A percentile compares a stretch with the other conserved stretches of the same genome.
Evolutionary conservation across 2,329 filamentous ascomycete genomes (phyloP).

Genomic region (Trichoderma oligosporum): DNA sequence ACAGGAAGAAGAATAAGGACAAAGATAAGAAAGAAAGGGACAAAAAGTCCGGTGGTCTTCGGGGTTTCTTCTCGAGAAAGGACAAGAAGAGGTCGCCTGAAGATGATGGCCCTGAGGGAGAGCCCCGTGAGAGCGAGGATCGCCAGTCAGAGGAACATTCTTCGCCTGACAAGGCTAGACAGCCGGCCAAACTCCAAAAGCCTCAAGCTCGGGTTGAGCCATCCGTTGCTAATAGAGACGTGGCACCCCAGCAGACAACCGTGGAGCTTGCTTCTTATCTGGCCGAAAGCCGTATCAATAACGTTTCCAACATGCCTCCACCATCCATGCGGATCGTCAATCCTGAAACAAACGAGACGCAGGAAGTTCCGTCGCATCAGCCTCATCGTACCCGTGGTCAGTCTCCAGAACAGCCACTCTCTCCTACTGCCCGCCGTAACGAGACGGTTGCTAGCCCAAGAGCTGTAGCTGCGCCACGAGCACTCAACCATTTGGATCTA

Average conservation of each 20-base stretch:
- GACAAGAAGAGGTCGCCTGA: slow-evolving; percentile 56
- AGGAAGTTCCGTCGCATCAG: slow-evolving; percentile 34
- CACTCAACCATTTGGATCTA: slow-evolving; percentile 61
- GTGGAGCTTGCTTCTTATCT: slow-evolving; percentile 43
- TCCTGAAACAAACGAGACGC: slow-evolving; percentile 44
- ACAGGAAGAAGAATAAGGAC: slow-evolving; percentile 73
- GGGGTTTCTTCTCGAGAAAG: slow-evolving; percentile 60
- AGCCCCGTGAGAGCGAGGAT: slow-evolving; percentile 44
- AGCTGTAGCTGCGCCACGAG: slow-evolving; percentile 38
- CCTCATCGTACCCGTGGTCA: slow-evolving; percentile 26
- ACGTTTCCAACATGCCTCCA: slow-evolving; percentile 54
- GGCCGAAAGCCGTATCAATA: slow-evolving; percentile 46
- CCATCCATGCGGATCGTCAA: slow-evolving; percentile 59
- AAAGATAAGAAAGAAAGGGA: slow-evolving; percentile 71
- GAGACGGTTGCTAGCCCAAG: slow-evolving; percentile 47
- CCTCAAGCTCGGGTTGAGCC: slow-evolving; percentile 51
- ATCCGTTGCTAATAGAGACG: slow-evolving; percentile 42
- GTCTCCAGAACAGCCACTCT: slow-evolving; percentile 33
- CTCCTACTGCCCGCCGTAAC: slow-evolving; percentile 28
- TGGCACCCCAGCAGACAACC: slow-evolving; percentile 33
- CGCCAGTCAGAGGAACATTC: slow-evolving; percentile 41
- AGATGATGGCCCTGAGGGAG: slow-evolving; percentile 61
- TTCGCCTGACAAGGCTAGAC: slow-evolving; percentile 48
- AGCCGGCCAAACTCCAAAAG: slow-evolving; percentile 68
- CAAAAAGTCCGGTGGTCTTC: slow-evolving; percentile 54